Evolutionary conservation across 768 basidiomycete genomes (phyloP).

Genomic region (Lanmaoa pseudosensibilis): DNA sequence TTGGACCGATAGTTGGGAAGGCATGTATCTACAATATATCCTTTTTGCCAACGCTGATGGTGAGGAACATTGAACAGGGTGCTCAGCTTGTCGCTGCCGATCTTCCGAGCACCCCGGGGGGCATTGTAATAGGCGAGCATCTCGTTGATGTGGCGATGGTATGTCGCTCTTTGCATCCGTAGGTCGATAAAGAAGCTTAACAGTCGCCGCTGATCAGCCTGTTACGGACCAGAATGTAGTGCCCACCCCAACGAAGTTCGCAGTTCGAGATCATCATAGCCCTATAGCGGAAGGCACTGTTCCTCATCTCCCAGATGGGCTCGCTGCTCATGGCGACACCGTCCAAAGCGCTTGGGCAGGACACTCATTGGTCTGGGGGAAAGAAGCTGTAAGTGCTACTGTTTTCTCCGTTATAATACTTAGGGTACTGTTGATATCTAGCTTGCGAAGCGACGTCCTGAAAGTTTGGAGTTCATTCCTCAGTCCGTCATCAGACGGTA

Average conservation of each 20-base stretch:
- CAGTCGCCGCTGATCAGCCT: slow-evolving; percentile 2
- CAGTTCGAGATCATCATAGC: neutral
- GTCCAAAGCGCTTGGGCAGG: neutral
- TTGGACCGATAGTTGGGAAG: neutral
- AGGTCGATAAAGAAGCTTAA: neutral
- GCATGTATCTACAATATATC: neutral
- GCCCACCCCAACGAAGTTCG: neutral
- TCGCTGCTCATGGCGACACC: neutral
- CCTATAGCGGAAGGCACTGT: neutral
- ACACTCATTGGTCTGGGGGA: neutral
- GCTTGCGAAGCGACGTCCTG: slow-evolving; percentile 15
- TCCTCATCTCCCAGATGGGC: neutral
- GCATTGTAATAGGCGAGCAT: neutral
- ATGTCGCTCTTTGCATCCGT: neutral
- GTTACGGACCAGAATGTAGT: neutral
- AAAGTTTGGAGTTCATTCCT: slow-evolving; percentile 26
- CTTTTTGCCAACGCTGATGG: neutral
- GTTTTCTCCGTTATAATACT: neutral
- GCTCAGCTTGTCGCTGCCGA: neutral
- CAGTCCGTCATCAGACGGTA: slow-evolving; percentile 28
- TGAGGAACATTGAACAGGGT: neutral
- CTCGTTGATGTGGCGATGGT: neutral
- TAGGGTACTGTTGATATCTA: neutral
- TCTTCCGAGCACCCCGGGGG: neutral
- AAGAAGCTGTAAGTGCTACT: slow-evolving; percentile 11